Conservation (phyloP, 2,329 filamentous ascomycete genomes). For the Apiospora pterosperma region DNA sequence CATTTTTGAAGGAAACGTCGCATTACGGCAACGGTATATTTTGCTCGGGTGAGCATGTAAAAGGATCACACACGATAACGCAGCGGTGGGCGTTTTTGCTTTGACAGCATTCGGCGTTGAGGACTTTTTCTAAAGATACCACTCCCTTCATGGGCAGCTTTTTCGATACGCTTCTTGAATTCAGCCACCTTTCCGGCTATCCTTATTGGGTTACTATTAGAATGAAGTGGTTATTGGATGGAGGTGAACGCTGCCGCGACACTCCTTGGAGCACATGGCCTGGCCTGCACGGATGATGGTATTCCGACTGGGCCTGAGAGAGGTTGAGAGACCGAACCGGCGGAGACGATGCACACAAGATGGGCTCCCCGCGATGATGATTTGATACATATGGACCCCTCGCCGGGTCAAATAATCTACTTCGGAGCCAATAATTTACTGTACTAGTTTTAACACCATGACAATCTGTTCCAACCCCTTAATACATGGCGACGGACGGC, state of each 20-base stretch:
- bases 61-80: neutral
- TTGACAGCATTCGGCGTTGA: slow-evolving; percentile 3
- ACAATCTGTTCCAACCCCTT: neutral
- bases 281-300: neutral
- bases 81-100: slow-evolving; percentile 4
- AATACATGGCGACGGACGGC: neutral
- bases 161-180: slow-evolving; percentile 1
- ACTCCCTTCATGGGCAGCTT: slow-evolving; percentile 7
- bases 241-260: neutral
- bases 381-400: neutral
- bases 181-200: neutral
- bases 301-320: neutral
- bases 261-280: neutral
- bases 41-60: neutral
- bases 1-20: neutral
- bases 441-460: neutral
- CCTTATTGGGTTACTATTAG: slow-evolving; percentile 1
- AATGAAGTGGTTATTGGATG: slow-evolving; percentile 2
- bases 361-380: neutral
- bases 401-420: neutral
- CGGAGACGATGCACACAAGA: neutral
- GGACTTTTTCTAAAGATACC: slow-evolving; percentile 7
- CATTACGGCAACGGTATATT: neutral
- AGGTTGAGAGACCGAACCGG: neutral
- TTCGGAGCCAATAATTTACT: neutral